Percentiles rank a stretch among this genome's conserved stretches.
phyloP scores from a whole-genome alignment of 2,329 filamentous ascomycete genomes.

The Neonectria ditissima region DNA sequence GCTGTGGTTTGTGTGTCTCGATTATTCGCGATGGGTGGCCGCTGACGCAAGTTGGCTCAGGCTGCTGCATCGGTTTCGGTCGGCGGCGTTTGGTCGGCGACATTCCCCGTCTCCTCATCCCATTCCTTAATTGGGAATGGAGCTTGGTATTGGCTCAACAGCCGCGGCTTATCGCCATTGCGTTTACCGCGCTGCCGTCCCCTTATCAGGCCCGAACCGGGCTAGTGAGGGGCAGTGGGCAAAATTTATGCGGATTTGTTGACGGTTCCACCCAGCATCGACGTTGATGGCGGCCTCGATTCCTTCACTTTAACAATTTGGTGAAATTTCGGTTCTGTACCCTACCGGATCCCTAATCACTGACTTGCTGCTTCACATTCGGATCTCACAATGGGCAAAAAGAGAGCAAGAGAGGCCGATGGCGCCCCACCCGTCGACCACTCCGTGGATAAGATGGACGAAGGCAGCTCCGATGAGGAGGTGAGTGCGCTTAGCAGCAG shows the following conservation, averaged over 20 bases:
- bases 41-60: slow-evolving; percentile 46
- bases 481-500: slow-evolving; percentile 49
- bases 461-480: slow-evolving; percentile 66
- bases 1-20: slow-evolving; percentile 17
- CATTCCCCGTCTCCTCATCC: slow-evolving; percentile 14
- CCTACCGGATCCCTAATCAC: not conserved
- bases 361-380: not conserved
- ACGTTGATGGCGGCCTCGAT: slow-evolving; percentile 28
- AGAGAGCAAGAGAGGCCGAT: slow-evolving; percentile 60
- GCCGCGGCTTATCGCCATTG: slow-evolving; percentile 42
- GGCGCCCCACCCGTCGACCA: slow-evolving; percentile 55
- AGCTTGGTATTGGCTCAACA: slow-evolving; percentile 38
- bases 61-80: slow-evolving; percentile 33
- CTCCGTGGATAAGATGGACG: slow-evolving; percentile 62
- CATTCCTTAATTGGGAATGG: not conserved
- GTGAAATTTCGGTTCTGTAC: not conserved
- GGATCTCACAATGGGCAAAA: slow-evolving; percentile 59
- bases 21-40: slow-evolving; percentile 23
- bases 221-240: slow-evolving; percentile 57
- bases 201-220: slow-evolving; percentile 47
- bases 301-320: slow-evolving; percentile 12
- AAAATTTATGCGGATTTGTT: slow-evolving; percentile 49
- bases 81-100: slow-evolving; percentile 21
- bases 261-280: slow-evolving; percentile 29
- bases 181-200: slow-evolving; percentile 25